phyloP scores from a whole-genome alignment of 1,284 basidiomycete genomes.

The Vanrija humicola region DNA sequence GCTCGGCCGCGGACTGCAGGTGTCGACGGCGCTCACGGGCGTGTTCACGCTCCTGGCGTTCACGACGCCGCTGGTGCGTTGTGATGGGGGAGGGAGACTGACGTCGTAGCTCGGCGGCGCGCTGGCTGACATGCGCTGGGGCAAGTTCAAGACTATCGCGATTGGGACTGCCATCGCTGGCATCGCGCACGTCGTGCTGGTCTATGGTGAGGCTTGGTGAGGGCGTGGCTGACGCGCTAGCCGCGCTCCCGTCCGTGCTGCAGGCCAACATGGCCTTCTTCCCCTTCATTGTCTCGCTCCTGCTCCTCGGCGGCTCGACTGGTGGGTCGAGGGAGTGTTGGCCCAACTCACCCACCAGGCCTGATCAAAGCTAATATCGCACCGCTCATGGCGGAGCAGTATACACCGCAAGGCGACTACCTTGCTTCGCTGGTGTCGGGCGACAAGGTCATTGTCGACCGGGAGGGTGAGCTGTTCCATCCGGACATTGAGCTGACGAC shows the following conservation, averaged over 20 bases:
- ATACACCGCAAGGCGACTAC: slow-evolving; percentile 10
- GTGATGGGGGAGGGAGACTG: not conserved
- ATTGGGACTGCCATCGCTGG: slow-evolving; percentile 16
- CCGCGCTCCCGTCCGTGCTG: slow-evolving; percentile 15
- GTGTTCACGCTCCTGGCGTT: slow-evolving; percentile 22
- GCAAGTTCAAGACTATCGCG: slow-evolving; percentile 20
- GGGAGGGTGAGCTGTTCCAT: slow-evolving; percentile 11
- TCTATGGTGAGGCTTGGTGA: slow-evolving; percentile 13
- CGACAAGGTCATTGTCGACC: slow-evolving; percentile 20
- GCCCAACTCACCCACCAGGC: slow-evolving; percentile 5
- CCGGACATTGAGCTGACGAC: not conserved
- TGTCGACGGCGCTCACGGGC: slow-evolving; percentile 17
- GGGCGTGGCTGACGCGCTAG: not conserved
- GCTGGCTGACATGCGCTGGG: slow-evolving; percentile 20
- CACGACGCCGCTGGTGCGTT: slow-evolving; percentile 21
- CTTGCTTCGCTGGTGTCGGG: slow-evolving; percentile 5
- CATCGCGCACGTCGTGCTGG: slow-evolving; percentile 13
- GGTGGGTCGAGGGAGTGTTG: slow-evolving; percentile 1
- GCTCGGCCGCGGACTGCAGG: slow-evolving; percentile 22
- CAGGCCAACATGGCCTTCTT: slow-evolving; percentile 9
- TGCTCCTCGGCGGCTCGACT: slow-evolving; percentile 17
- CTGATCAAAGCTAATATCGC: slow-evolving; percentile 25
- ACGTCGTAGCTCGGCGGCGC: slow-evolving; percentile 17
- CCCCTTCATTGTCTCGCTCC: slow-evolving; percentile 13
- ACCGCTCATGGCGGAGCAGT: slow-evolving; percentile 26